Conservation (phyloP, 768 basidiomycete genomes). For the Hygrocybe punicea region DNA sequence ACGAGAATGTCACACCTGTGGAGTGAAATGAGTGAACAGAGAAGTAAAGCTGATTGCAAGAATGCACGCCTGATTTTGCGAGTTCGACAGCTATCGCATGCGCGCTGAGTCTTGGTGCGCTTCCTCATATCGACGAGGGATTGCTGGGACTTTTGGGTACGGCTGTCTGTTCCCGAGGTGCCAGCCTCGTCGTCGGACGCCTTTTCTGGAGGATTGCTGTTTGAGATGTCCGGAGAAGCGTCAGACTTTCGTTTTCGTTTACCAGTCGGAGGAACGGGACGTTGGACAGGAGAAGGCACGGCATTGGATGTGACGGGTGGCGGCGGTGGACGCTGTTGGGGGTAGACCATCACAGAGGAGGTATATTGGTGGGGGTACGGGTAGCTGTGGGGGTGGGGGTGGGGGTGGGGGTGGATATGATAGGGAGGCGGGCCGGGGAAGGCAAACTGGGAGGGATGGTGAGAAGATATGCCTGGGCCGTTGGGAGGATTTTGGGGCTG, state of each 20-base stretch:
- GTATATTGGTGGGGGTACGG: conserved; percentile 43
- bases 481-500: conserved; percentile 34
- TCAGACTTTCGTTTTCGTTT: conserved; percentile 66
- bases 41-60: not conserved
- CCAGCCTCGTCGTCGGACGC: conserved; percentile 60
- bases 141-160: conserved; percentile 32
- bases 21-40: not conserved
- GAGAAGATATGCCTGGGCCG: conserved; percentile 39
- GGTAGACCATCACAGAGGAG: conserved; percentile 72
- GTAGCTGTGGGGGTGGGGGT: too few species aligned
- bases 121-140: conserved; percentile 65
- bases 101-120: conserved; percentile 86
- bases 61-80: conserved; percentile 63
- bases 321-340: conserved; percentile 31
- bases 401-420: conserved; percentile 42
- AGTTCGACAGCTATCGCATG: conserved; percentile 86
- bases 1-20: conserved; percentile 78
- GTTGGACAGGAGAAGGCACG: conserved; percentile 30
- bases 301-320: conserved; percentile 36
- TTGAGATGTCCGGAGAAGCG: conserved; percentile 23
- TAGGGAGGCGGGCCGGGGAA: conserved; percentile 57
- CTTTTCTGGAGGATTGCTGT: conserved; percentile 44
- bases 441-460: conserved; percentile 53
- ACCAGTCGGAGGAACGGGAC: conserved; percentile 33
- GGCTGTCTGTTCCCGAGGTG: conserved; percentile 47